Percentiles rank a stretch among this genome's conserved stretches.
phyloP scores from a whole-genome alignment of 176 grass and related monocot species.

The Phoenix roebelenii region DNA sequence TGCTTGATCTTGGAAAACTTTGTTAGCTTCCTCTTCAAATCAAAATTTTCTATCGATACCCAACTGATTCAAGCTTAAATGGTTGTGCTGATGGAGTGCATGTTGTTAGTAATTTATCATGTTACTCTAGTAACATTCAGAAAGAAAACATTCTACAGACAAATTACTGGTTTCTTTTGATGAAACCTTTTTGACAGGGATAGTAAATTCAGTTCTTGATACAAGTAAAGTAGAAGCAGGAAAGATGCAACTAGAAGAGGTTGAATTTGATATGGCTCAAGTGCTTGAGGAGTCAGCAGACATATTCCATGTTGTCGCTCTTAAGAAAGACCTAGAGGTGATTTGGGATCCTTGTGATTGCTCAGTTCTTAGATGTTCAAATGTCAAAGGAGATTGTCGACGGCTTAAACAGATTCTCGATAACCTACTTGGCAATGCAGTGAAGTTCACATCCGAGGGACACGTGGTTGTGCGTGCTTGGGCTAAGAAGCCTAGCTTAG shows the following conservation, averaged over 20 bases:
- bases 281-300: constrained; percentile 73
- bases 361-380: constrained; percentile 28
- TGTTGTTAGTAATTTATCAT: too few relatives aligned
- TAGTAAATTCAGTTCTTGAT: constrained; percentile 72
- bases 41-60: too few relatives aligned
- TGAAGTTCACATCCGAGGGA: constrained; percentile 62
- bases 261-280: constrained; percentile 50
- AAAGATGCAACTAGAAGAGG: constrained; percentile 56
- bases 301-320: constrained; percentile 34
- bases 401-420: constrained; percentile 71
- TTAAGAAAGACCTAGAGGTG: constrained; percentile 48
- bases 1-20: background rate
- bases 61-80: too few relatives aligned
- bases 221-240: constrained; percentile 72
- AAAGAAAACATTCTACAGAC: too few relatives aligned
- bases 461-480: constrained; percentile 49
- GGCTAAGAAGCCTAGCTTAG: constrained; percentile 37
- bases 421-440: constrained; percentile 70
- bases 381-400: constrained; percentile 40
- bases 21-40: too few relatives aligned
- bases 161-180: too few relatives aligned
- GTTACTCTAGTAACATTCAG: too few relatives aligned
- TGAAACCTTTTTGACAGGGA: constrained; percentile 18
- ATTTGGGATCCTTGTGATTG: constrained; percentile 81
- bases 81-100: too few relatives aligned